Evolutionary conservation across 2,329 filamentous ascomycete species (phyloP).

Genomic region (Ascochyta pisi): DNA sequence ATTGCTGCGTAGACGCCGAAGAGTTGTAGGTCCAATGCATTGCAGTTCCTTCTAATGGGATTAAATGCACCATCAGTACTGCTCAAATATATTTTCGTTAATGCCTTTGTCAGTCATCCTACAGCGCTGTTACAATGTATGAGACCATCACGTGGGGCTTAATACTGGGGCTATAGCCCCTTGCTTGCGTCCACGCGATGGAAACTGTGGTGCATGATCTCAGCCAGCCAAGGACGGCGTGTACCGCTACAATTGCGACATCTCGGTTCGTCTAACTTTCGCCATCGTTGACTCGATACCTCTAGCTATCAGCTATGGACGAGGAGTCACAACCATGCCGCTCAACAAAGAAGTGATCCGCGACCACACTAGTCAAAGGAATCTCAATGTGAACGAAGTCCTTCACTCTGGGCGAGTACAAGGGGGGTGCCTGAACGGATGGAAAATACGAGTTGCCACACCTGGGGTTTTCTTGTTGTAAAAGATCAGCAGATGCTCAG

Average conservation of each 20-base stretch:
- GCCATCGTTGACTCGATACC: conserved; percentile 2
- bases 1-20: neutral
- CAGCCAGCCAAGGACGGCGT: conserved; percentile 20
- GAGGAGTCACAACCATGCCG: neutral
- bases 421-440: too few species aligned
- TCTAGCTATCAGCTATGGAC: conserved; percentile 19
- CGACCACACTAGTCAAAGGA: neutral
- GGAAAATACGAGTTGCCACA: too few species aligned
- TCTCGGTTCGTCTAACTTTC: conserved; percentile 13
- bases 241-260: conserved; percentile 17
- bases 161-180: conserved; percentile 9
- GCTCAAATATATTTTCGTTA: neutral
- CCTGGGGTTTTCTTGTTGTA: too few species aligned
- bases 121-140: conserved; percentile 4
- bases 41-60: conserved; percentile 7
- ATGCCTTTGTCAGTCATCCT: neutral
- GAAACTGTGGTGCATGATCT: conserved; percentile 27
- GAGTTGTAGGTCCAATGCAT: neutral
- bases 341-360: neutral
- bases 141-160: conserved; percentile 8
- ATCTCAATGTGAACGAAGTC: neutral
- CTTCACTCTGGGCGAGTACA: conserved; percentile 1
- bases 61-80: conserved; percentile 12
- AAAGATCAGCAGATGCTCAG: too few species aligned
- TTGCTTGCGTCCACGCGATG: conserved; percentile 22